A percentile compares a stretch with the other conserved stretches of the same genome.
Conservation (phyloP, 495 filamentous ascomycete genomes). For the Aspergillus coremiiformis region DNA sequence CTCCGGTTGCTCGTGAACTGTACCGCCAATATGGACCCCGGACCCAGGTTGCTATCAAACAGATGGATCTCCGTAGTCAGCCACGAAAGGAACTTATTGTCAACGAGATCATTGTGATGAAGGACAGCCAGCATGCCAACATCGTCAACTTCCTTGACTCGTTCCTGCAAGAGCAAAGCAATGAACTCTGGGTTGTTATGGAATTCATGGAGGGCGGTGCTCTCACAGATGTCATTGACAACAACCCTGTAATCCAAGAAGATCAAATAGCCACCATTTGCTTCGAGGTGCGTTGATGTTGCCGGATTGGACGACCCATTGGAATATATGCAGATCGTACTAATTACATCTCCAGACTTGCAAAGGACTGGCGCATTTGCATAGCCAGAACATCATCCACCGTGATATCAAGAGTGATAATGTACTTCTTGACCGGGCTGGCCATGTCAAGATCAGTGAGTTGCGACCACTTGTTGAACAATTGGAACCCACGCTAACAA, state of each 20-base stretch:
- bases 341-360: constrained; percentile 65
- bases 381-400: constrained; percentile 94
- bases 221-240: constrained; percentile 96
- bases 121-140: constrained; percentile 93
- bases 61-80: constrained; percentile 98
- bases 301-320: background rate
- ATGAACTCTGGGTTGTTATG: constrained; percentile 98
- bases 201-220: constrained; percentile 99
- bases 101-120: constrained; percentile 99
- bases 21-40: constrained; percentile 61
- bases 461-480: constrained; percentile 6
- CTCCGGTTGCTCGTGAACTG: constrained; percentile 56
- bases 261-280: constrained; percentile 98
- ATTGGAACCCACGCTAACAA: constrained; percentile 3
- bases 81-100: constrained; percentile 97
- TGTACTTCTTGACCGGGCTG: constrained; percentile 84
- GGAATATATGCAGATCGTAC: constrained; percentile 4
- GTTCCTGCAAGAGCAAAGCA: constrained; percentile 85
- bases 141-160: constrained; percentile 99
- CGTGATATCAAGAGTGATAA: constrained; percentile 99
- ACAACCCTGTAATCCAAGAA: constrained; percentile 83
- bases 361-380: constrained; percentile 87
- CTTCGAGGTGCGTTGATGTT: constrained; percentile 60
- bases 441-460: constrained; percentile 97
- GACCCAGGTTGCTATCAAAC: constrained; percentile 92